Evolutionary conservation across 1,284 basidiomycete species (phyloP).

Genomic region (Rugosomyces carneus): DNA sequence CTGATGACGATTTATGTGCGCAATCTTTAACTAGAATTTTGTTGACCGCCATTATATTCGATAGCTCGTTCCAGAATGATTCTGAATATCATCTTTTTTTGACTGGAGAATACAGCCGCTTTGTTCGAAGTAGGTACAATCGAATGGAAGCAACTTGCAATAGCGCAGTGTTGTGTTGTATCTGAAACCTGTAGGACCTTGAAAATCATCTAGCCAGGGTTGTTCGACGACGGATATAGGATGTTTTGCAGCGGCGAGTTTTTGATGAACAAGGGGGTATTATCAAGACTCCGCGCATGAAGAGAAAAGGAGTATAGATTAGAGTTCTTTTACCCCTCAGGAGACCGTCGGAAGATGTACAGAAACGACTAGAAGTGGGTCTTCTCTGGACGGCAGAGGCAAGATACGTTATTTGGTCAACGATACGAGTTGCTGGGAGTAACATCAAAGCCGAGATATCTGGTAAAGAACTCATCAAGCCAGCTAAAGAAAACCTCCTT

Average conservation of each 20-base stretch:
- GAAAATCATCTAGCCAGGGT: too few species aligned
- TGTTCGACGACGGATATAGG: neutral
- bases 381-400: neutral
- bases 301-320: too few species aligned
- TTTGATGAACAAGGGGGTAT: too few species aligned
- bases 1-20: neutral
- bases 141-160: neutral
- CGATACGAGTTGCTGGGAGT: neutral
- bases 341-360: too few species aligned
- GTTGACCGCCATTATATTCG: too few species aligned
- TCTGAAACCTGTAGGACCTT: neutral
- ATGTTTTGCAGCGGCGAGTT: too few species aligned
- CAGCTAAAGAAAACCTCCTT: slow-evolving; percentile 68
- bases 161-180: neutral
- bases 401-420: neutral
- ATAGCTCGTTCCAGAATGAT: too few species aligned
- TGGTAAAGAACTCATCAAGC: slow-evolving; percentile 73
- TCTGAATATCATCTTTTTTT: too few species aligned
- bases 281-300: too few species aligned
- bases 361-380: too few species aligned
- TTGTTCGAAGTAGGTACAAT: neutral
- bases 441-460: slow-evolving; percentile 28
- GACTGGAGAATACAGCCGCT: neutral
- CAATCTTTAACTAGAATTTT: neutral
- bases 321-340: too few species aligned